A percentile compares a stretch with the other conserved stretches of the same genome.
phyloP scores from a whole-genome alignment of 768 basidiomycete genomes.

The Filobasidium wieringae region DNA sequence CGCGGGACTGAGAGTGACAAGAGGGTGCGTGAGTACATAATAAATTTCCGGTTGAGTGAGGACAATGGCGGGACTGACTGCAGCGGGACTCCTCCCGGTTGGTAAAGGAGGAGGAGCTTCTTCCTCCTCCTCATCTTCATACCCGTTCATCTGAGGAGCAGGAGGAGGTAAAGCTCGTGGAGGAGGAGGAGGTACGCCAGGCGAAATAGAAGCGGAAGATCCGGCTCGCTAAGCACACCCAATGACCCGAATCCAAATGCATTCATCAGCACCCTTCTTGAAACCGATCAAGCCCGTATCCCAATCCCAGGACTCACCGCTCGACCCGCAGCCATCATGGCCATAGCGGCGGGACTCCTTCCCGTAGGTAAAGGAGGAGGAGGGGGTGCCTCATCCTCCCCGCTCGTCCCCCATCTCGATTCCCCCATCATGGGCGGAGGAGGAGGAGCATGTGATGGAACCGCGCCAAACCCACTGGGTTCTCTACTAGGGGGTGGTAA shows the following conservation, averaged over 20 bases:
- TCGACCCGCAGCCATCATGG: conserved; percentile 16
- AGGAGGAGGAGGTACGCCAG: background rate
- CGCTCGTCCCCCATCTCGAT: background rate
- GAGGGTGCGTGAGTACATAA: background rate
- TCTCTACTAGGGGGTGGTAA: conserved; percentile 2
- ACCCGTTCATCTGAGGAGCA: background rate
- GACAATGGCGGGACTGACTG: background rate
- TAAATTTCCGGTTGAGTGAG: background rate
- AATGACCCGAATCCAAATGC: too few species aligned
- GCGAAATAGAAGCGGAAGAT: background rate
- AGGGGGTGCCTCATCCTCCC: conserved; percentile 16
- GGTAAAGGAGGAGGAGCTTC: conserved; percentile 27
- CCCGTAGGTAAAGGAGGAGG: conserved; percentile 27
- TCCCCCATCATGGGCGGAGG: conserved; percentile 2
- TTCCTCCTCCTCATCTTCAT: conserved; percentile 12
- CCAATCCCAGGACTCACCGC: conserved; percentile 12
- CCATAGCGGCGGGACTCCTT: conserved; percentile 29
- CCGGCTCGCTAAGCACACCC: conserved; percentile 8
- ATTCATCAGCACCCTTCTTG: too few species aligned
- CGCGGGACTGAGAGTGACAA: background rate
- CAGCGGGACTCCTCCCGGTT: conserved; percentile 27
- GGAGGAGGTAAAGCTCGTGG: background rate
- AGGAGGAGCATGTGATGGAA: conserved; percentile 14
- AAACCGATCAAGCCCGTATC: too few species aligned
- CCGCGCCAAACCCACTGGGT: conserved; percentile 2